A percentile compares a stretch with the other conserved stretches of the same genome.
phyloP scores from a whole-genome alignment of 306 rosid species.

The Dryas drummondii region DNA sequence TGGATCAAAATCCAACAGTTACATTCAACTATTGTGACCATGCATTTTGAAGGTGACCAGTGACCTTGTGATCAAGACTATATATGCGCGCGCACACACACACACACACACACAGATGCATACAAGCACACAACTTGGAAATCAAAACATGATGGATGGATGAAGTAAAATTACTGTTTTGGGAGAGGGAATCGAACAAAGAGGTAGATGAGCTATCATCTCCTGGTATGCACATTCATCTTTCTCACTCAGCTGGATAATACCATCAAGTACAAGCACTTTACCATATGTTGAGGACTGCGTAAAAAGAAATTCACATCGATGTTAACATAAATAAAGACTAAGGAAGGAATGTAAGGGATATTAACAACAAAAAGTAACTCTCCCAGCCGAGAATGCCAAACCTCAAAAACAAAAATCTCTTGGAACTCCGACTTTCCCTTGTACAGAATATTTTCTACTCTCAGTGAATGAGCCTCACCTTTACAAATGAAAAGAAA shows the following conservation, averaged over 20 bases:
- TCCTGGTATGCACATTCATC: slow-evolving; percentile 99
- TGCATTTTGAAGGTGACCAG: too few relatives aligned
- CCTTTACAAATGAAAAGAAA: slow-evolving; percentile 44
- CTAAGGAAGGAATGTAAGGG: neutral
- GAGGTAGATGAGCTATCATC: slow-evolving; percentile 97
- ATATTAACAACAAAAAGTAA: slow-evolving; percentile 14
- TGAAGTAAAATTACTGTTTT: slow-evolving; percentile 51
- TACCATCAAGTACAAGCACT: slow-evolving; percentile 97
- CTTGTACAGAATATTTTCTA: slow-evolving; percentile 62
- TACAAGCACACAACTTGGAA: neutral
- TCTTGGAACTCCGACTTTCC: slow-evolving; percentile 87
- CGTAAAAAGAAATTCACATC: slow-evolving; percentile 23
- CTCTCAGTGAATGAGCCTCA: slow-evolving; percentile 87
- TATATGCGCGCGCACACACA: neutral
- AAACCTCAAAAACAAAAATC: slow-evolving; percentile 88
- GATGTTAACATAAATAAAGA: slow-evolving; percentile 9
- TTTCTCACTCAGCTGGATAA: slow-evolving; percentile 91
- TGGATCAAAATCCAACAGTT: too few relatives aligned
- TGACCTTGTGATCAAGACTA: neutral
- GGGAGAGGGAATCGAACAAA: slow-evolving; percentile 85
- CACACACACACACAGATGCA: neutral
- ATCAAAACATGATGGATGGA: slow-evolving; percentile 13
- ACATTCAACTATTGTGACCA: neutral
- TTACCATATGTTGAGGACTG: slow-evolving; percentile 89
- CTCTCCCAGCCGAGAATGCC: slow-evolving; percentile 30